Evolutionary conservation across 305 asterid genomes (phyloP), one percentile per base, ranked within the genome.

Genomic region (Fraxinus dipetala): DNA sequence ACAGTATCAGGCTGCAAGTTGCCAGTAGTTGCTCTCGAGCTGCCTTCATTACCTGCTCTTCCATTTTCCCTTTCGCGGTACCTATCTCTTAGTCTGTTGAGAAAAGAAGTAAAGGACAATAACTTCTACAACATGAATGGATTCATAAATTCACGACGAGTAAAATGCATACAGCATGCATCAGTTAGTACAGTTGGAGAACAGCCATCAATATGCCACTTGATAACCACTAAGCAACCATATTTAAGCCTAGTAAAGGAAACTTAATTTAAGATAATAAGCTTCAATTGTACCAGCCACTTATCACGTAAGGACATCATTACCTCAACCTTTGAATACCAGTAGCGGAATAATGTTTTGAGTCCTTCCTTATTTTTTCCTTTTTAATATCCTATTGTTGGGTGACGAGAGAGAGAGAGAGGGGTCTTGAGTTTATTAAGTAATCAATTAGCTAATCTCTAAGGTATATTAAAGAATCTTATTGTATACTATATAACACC

Each of bases 41-140:
- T 85, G 83, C 91, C 92, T 80, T 92, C 98, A 14, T 51, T 88
- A 67, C 89, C 86, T 51, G 92, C 93, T 85, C 94, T 85, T 77
- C 94, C 89, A 51, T 87, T 92, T 82, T 93, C 98, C 85, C 98
- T 89, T 83, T 94, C 98, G 6, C 98, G 97, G 83, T 89, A 93
- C 85, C 96, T 92, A 20, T 92, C 98, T 35, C 97, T 92, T n/a
- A 90, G 79, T 83, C 98, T 89, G 85, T 79, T 85, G 81, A 83
- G 26, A 20, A 28, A n/a, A 32, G 45, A 70, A 31, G 2, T 31
- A 6, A 14, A 16, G 24, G 28, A 72, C 3, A 31, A 13, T 32
- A 72, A 72, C 45, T 74, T 75, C 79, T 56, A 45, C 38, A 72
- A n/a, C 28, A 74, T 74, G 70, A 54, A 69, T 56, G 80, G 34